Percentiles rank a stretch among this genome's conserved stretches.
Conservation (phyloP, 306 rosid genomes). For the Fragaria nilgerrensis region DNA sequence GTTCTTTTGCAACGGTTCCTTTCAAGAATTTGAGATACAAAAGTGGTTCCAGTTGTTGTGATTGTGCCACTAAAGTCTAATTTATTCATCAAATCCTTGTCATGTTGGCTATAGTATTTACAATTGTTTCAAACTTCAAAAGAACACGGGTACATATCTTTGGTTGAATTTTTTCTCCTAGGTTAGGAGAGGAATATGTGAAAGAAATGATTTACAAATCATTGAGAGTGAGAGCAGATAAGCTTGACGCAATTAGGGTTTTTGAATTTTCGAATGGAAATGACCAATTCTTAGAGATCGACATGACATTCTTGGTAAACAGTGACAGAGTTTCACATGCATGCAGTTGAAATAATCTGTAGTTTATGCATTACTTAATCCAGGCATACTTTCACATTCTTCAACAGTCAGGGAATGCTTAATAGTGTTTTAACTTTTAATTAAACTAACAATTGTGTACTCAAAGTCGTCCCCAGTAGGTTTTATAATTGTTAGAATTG, state of each 20-base stretch:
- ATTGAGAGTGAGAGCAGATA: background rate
- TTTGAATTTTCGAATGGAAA: slow-evolving; percentile 16
- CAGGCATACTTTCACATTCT: slow-evolving; percentile 8
- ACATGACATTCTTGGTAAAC: background rate
- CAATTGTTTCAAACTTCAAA: background rate
- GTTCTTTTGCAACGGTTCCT: slow-evolving; percentile 14
- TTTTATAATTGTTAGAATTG: background rate
- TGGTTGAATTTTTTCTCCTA: background rate
- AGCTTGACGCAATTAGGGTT: background rate
- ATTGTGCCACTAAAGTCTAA: slow-evolving; percentile 31
- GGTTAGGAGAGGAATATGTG: background rate
- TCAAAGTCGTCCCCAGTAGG: background rate
- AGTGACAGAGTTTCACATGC: background rate
- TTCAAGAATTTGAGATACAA: slow-evolving; percentile 3
- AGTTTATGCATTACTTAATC: background rate
- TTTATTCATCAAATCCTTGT: slow-evolving; percentile 14
- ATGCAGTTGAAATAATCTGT: background rate
- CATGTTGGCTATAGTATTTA: slow-evolving; percentile 3
- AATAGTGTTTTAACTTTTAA: background rate
- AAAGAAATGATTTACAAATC: background rate
- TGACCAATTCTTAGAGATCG: slow-evolving; percentile 4
- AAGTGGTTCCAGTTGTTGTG: slow-evolving; percentile 9
- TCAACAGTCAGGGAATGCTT: slow-evolving; percentile 8
- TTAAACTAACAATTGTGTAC: background rate
- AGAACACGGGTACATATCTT: background rate